phyloP scores from a whole-genome alignment of 108 stramenopile species.

The Pseudonitzschia pungens region DNA sequence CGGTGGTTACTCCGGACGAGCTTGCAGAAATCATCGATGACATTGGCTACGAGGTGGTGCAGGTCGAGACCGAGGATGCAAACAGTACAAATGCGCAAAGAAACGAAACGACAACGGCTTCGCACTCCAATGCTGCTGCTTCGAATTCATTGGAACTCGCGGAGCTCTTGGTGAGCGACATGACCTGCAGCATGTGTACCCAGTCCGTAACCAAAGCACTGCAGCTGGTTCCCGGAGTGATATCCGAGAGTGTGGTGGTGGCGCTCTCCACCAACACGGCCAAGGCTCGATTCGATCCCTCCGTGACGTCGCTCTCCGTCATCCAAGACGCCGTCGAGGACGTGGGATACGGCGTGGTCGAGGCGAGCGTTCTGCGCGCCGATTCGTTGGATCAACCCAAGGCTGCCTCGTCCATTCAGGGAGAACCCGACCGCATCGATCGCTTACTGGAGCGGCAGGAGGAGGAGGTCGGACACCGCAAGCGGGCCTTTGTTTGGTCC shows the following conservation, averaged over 20 bases:
- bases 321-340: conserved; percentile 32
- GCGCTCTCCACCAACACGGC: conserved; percentile 45
- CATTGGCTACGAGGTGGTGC: conserved; percentile 27
- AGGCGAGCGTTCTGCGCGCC: neutral
- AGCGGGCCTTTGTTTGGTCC: conserved; percentile 40
- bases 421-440: conserved; percentile 36
- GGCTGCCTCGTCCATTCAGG: neutral
- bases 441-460: conserved; percentile 38
- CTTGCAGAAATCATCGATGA: conserved; percentile 32
- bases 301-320: neutral
- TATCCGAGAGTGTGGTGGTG: conserved; percentile 12
- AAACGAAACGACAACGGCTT: conserved; percentile 29
- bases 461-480: conserved; percentile 30
- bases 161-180: conserved; percentile 35
- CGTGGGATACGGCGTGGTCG: conserved; percentile 28
- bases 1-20: conserved; percentile 7
- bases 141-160: neutral
- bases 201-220: conserved; percentile 30
- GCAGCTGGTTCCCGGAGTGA: conserved; percentile 22
- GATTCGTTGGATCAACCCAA: neutral
- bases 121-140: conserved; percentile 22
- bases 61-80: conserved; percentile 13
- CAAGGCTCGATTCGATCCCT: conserved; percentile 22
- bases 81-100: neutral
- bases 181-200: conserved; percentile 58